Percentiles rank a stretch among this genome's conserved stretches.
phyloP scores from a whole-genome alignment of 192 early-diverging fungal genomes.

The Umbelopsis ramanniana region DNA sequence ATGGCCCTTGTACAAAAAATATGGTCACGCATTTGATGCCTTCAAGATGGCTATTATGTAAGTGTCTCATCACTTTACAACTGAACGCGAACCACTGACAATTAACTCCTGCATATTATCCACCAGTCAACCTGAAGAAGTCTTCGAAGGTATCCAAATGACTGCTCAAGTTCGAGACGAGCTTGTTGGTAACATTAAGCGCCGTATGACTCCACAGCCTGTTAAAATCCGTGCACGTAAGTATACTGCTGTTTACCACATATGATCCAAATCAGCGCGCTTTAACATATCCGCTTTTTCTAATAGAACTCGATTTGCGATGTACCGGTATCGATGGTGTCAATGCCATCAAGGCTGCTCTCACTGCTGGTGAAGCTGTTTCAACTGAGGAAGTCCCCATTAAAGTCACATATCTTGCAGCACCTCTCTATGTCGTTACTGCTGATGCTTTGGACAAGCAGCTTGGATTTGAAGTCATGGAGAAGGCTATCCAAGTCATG shows the following conservation, averaged over 20 bases:
- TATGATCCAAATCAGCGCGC: not conserved
- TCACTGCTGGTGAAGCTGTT: slow-evolving; percentile 83
- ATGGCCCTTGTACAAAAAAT: slow-evolving; percentile 96
- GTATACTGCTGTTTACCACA: not conserved
- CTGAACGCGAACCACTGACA: not conserved
- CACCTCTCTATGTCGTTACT: slow-evolving; percentile 93
- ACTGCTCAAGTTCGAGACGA: slow-evolving; percentile 65
- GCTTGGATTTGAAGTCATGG: slow-evolving; percentile 84
- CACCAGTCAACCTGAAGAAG: slow-evolving; percentile 77
- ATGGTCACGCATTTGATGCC: slow-evolving; percentile 96
- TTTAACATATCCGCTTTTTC: not conserved
- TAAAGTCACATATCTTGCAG: slow-evolving; percentile 88
- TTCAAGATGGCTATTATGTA: slow-evolving; percentile 93
- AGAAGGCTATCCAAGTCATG: slow-evolving; percentile 82
- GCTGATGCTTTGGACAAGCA: slow-evolving; percentile 85
- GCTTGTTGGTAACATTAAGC: slow-evolving; percentile 82
- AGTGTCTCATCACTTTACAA: slow-evolving; percentile 22
- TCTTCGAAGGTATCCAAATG: slow-evolving; percentile 84
- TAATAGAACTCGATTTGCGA: slow-evolving; percentile 85
- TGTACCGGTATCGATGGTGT: slow-evolving; percentile 96
- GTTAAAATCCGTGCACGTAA: slow-evolving; percentile 91
- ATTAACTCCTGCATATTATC: slow-evolving; percentile 16
- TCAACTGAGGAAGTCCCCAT: slow-evolving; percentile 80
- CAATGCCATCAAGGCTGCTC: slow-evolving; percentile 91
- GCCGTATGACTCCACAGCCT: slow-evolving; percentile 93